These are phyloP conservation scores for Dothideomycetes sp. DNA, from an alignment of 2,329 filamentous ascomycete genomes.

Conservation along the genomic window DNA sequence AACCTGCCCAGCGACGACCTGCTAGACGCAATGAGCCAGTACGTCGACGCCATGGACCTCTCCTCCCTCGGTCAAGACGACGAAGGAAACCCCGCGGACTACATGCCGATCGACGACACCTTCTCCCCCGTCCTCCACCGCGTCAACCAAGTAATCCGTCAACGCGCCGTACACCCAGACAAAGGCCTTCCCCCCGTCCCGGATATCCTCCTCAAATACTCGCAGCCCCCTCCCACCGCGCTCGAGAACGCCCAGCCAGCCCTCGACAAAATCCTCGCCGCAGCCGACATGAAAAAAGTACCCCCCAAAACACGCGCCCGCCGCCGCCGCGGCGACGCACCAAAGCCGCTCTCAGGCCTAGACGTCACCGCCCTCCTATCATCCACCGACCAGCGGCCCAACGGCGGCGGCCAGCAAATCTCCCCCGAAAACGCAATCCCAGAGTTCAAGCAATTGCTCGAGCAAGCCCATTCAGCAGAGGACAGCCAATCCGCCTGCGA, in stretches of 20 bases:
- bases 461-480: conserved; percentile 6
- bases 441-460: conserved; percentile 75
- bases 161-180: conserved; percentile 65
- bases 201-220: conserved; percentile 59
- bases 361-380: conserved; percentile 75
- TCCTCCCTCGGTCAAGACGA: conserved; percentile 61
- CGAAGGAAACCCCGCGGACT: conserved; percentile 61
- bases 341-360: conserved; percentile 81
- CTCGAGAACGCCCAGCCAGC: conserved; percentile 45
- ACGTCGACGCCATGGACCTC: conserved; percentile 88
- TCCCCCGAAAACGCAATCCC: conserved; percentile 69
- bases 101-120: conserved; percentile 66
- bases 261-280: conserved; percentile 54
- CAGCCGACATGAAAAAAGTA: conserved; percentile 69
- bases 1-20: conserved; percentile 69
- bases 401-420: conserved; percentile 35
- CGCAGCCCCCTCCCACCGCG: conserved; percentile 59
- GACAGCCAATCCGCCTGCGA: conserved; percentile 42
- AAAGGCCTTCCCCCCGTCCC: conserved; percentile 51
- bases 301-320: conserved; percentile 68
- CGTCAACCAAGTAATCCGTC: conserved; percentile 73
- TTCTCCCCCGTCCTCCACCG: conserved; percentile 83
- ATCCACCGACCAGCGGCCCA: conserved; percentile 6
- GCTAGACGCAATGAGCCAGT: conserved; percentile 73
- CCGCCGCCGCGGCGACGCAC: conserved; percentile 44